Evolutionary conservation across 768 basidiomycete species (phyloP), one percentile per base, ranked within the genome.

Genomic region (Boletus barrowsii): DNA sequence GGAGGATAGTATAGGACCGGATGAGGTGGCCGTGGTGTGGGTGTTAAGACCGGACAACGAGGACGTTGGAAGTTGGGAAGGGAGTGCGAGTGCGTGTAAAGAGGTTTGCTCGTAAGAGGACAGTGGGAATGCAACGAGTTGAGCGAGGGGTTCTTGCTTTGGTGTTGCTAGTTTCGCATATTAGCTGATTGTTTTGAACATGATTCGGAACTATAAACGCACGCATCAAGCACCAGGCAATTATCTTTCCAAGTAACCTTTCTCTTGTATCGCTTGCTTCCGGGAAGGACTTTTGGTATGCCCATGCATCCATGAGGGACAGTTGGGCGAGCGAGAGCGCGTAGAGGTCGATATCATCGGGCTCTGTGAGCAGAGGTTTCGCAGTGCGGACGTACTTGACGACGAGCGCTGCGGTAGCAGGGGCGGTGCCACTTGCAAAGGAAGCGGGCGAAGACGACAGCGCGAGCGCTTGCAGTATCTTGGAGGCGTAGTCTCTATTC

Each of bases 301-400:
- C 75, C 90, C 90, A 93, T 5, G 89, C 89, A 47, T 89, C 84
- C 53, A 79, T 63, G 7, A 92, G 71, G 61, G 79, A 85, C 0
- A 77, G 73, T 29, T 88, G 81, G 0, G 83, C 84, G 24, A 93
- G 74, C 1, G 91, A 86, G 29, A 85, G 62, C 1, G 81, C 68
- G 62, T 91, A 92, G n/a, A 79, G 72, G 58, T 87, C 82, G 47
- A 91, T 76, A 68, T 90, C 88, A 44, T 78, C 76, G 9, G 84
- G 87, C 59, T 87, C 83, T 0, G 79, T 81, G 22, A 92, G 75
- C 0, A 78, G 73, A 10, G 91, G 90, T 59, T 88, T 88, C 18
- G 83, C 86, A 3, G 87, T 87, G 43, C 86, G 83, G 33, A 93
- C 74, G 61, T 90, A 93, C 67, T 79, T 80, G 47, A 88, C 79